A percentile compares a stretch with the other conserved stretches of the same genome.
phyloP scores from a whole-genome alignment of 2,329 filamentous ascomycete genomes.

The Chrysoporthe austroafricana region DNA sequence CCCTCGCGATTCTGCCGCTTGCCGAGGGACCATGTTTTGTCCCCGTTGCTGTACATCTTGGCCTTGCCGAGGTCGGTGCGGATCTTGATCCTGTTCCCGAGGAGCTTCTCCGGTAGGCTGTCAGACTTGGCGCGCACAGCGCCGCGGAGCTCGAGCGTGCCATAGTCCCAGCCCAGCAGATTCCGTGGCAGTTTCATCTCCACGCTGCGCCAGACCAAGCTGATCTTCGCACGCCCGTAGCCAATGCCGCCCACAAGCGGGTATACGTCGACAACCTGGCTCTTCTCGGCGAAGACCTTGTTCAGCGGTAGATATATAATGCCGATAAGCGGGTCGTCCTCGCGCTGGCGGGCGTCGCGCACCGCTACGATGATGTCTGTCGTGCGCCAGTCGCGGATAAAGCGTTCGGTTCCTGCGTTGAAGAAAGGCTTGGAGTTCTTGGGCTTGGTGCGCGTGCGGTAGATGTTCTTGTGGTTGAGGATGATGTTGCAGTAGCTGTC shows the following conservation, averaged over 20 bases:
- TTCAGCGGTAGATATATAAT: conserved; percentile 69
- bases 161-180: conserved; percentile 71
- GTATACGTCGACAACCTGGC: conserved; percentile 68
- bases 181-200: conserved; percentile 62
- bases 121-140: conserved; percentile 47
- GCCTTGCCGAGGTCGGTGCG: conserved; percentile 59
- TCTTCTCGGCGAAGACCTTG: conserved; percentile 64
- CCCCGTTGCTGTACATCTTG: conserved; percentile 58
- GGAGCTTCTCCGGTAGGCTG: conserved; percentile 52
- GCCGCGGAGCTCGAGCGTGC: conserved; percentile 68
- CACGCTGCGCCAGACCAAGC: conserved; percentile 73
- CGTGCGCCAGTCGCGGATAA: conserved; percentile 69
- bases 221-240: conserved; percentile 69
- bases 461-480: conserved; percentile 71
- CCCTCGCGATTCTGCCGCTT: conserved; percentile 41
- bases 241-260: conserved; percentile 75
- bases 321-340: conserved; percentile 71
- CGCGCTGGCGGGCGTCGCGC: conserved; percentile 68
- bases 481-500: conserved; percentile 75
- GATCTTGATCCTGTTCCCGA: conserved; percentile 60
- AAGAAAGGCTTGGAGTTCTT: conserved; percentile 80
- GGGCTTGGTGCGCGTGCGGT: conserved; percentile 74
- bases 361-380: conserved; percentile 71
- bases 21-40: conserved; percentile 58
- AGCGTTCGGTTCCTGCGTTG: conserved; percentile 75